Conservation (phyloP, 1,139 yeast genomes). For the Hemisphaericaspora subhashii region DNA sequence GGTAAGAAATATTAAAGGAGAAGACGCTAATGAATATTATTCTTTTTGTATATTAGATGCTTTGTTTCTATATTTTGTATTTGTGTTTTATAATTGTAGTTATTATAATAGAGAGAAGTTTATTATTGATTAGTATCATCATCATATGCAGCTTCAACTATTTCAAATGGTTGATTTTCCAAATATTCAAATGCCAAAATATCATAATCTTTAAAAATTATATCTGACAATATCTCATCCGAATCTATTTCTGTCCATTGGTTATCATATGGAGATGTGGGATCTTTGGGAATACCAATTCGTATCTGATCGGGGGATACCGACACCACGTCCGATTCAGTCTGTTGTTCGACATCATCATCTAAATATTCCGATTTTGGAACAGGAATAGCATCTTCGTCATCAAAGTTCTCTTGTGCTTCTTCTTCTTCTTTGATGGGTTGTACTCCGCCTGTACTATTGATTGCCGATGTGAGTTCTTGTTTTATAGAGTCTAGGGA, state of each 20-base stretch:
- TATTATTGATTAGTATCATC: conserved; percentile 19
- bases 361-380: conserved; percentile 28
- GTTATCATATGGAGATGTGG: conserved; percentile 37
- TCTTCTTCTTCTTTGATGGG: conserved; percentile 20
- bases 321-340: conserved; percentile 19
- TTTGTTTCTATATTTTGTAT: background rate
- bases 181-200: conserved; percentile 41
- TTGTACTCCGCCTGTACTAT: conserved; percentile 46
- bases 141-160: conserved; percentile 45
- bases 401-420: conserved; percentile 23
- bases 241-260: conserved; percentile 38
- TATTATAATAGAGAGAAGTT: too few species aligned
- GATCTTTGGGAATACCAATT: conserved; percentile 45
- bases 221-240: conserved; percentile 23
- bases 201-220: conserved; percentile 39
- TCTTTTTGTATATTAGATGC: background rate
- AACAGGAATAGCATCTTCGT: conserved; percentile 22
- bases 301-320: conserved; percentile 24
- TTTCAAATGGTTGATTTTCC: conserved; percentile 36
- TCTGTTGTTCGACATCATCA: conserved; percentile 24
- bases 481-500: conserved; percentile 30
- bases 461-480: conserved; percentile 37
- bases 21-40: background rate
- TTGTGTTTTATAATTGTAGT: background rate
- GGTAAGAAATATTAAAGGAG: conserved; percentile 17